Evolutionary conservation across 306 rosid species (phyloP).

Genomic region (Sophora flavescens): DNA sequence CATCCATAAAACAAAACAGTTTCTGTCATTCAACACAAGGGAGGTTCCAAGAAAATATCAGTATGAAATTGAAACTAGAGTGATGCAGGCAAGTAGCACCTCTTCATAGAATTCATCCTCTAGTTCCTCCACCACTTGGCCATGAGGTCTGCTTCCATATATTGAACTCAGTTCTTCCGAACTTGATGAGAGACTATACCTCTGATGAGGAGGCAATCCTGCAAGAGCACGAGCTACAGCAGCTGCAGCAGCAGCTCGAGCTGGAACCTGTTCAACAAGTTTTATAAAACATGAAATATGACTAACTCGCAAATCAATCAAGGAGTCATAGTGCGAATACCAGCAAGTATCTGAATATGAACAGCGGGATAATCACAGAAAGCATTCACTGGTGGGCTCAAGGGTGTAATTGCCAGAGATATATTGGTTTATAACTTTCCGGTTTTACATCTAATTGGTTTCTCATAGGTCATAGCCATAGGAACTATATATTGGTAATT

Average conservation of each 20-base stretch:
- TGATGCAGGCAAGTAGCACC: constrained; percentile 71
- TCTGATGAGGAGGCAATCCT: constrained; percentile 95
- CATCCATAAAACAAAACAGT: constrained; percentile 33
- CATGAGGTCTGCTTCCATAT: constrained; percentile 76
- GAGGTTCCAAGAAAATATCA: constrained; percentile 47
- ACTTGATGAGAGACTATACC: constrained; percentile 83
- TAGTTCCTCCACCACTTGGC: constrained; percentile 76
- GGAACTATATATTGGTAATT: constrained; percentile 4
- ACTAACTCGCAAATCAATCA: constrained; percentile 29
- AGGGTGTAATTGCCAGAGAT: background rate
- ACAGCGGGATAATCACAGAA: constrained; percentile 10
- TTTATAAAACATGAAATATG: constrained; percentile 45
- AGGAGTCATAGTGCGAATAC: constrained; percentile 23
- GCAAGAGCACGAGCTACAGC: constrained; percentile 98
- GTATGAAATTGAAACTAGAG: constrained; percentile 46
- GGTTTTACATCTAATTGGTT: constrained; percentile 22
- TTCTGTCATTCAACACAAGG: constrained; percentile 35
- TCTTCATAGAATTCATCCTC: constrained; percentile 93
- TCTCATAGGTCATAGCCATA: background rate
- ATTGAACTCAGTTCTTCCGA: constrained; percentile 90
- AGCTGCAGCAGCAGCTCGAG: constrained; percentile 96
- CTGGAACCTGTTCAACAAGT: constrained; percentile 79
- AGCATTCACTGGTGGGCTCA: constrained; percentile 23
- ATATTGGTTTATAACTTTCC: background rate
- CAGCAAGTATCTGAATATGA: constrained; percentile 7